A percentile compares a stretch with the other conserved stretches of the same genome.
These are phyloP conservation scores for Fusarium palustre DNA, from an alignment of 2,329 filamentous ascomycete genomes.

Conservation along the genomic window DNA sequence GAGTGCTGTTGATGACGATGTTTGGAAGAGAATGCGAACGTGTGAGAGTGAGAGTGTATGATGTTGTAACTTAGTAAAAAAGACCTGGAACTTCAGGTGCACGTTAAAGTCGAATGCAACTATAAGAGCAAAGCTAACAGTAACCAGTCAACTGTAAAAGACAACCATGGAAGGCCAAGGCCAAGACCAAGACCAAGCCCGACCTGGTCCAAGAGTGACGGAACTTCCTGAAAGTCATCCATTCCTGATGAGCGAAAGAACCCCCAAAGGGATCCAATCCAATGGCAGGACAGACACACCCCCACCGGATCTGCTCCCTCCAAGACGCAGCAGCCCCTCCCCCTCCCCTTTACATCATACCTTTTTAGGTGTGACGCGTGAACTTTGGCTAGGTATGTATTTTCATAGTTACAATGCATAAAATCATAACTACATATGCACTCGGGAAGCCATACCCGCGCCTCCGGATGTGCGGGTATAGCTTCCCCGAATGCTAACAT, in stretches of 20 bases:
- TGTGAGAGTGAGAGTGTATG: slow-evolving; percentile 16
- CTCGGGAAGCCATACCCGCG: not conserved
- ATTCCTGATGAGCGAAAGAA: slow-evolving; percentile 1
- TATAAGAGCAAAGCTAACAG: slow-evolving; percentile 3
- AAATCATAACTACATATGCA: slow-evolving; percentile 2
- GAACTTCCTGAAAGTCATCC: slow-evolving; percentile 5
- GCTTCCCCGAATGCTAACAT: not conserved
- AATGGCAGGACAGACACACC: not conserved
- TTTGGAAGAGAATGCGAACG: not conserved
- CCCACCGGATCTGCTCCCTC: slow-evolving; percentile 24
- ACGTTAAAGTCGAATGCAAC: slow-evolving; percentile 24
- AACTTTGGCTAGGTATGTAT: not conserved
- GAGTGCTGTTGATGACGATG: slow-evolving; percentile 33
- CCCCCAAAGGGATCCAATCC: not conserved
- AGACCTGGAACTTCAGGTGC: slow-evolving; percentile 36
- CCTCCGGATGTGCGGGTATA: not conserved
- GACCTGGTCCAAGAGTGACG: slow-evolving; percentile 4
- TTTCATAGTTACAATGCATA: not conserved
- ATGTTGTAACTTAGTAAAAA: slow-evolving; percentile 36
- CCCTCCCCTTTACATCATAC: slow-evolving; percentile 46
- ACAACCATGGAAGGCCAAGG: not conserved
- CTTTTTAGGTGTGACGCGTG: slow-evolving; percentile 4
- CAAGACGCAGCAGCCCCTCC: slow-evolving; percentile 31
- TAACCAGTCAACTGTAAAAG: not conserved
- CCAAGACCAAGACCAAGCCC: not conserved